Conservation (phyloP, 257 asterid species). For the Rehmannia glutinosa region DNA sequence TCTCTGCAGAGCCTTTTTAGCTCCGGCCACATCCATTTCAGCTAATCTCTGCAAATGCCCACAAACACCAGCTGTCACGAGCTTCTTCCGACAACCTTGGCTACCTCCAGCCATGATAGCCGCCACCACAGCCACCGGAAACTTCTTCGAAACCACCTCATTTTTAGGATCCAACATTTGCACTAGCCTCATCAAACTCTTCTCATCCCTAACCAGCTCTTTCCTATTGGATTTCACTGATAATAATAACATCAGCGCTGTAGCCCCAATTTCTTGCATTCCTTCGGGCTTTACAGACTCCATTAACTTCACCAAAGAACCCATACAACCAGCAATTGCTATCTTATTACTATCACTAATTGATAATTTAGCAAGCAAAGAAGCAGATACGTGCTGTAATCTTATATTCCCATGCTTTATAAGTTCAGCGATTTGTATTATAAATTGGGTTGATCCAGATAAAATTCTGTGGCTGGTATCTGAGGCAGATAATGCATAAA, state of each 20-base stretch:
- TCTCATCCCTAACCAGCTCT: slow-evolving; percentile 80
- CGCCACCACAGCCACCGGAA: slow-evolving; percentile 76
- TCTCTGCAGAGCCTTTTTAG: slow-evolving; percentile 86
- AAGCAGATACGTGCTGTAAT: slow-evolving; percentile 75
- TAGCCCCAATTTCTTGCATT: slow-evolving; percentile 75
- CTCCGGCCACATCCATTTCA: slow-evolving; percentile 71
- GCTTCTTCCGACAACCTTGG: slow-evolving; percentile 79
- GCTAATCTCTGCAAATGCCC: slow-evolving; percentile 71
- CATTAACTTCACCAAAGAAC: slow-evolving; percentile 80
- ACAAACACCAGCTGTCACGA: slow-evolving; percentile 63
- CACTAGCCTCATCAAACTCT: slow-evolving; percentile 66
- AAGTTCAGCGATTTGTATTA: slow-evolving; percentile 58
- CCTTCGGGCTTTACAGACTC: slow-evolving; percentile 90
- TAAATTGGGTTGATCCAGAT: slow-evolving; percentile 56
- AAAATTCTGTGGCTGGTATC: slow-evolving; percentile 44
- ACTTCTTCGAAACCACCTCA: slow-evolving; percentile 62
- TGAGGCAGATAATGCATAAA: slow-evolving; percentile 57
- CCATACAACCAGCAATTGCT: slow-evolving; percentile 66
- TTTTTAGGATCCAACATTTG: slow-evolving; percentile 76
- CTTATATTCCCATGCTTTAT: slow-evolving; percentile 65
- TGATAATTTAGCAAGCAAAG: slow-evolving; percentile 63
- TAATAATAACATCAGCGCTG: slow-evolving; percentile 63
- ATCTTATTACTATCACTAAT: slow-evolving; percentile 62
- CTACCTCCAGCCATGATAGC: slow-evolving; percentile 92
- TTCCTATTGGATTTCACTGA: slow-evolving; percentile 71